Evolutionary conservation across 768 basidiomycete species (phyloP).

Genomic region (Candolleomyces aberdarensis): DNA sequence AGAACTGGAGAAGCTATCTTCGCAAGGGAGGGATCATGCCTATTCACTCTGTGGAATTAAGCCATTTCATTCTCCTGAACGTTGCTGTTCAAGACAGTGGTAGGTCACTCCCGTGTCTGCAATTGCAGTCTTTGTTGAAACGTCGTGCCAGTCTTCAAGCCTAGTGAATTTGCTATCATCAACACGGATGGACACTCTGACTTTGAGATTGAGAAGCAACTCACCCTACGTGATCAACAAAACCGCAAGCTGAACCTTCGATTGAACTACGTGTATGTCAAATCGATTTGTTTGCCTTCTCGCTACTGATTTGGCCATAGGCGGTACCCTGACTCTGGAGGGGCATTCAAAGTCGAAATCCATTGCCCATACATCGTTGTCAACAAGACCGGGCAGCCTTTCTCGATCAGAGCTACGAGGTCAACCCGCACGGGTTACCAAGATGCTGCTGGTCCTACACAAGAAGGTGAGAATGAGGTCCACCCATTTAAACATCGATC

Average conservation of each 20-base stretch:
- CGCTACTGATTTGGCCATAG: conserved; percentile 28
- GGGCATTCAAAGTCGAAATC: conserved; percentile 94
- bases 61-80: conserved; percentile 86
- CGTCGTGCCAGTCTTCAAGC: conserved; percentile 66
- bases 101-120: conserved; percentile 21
- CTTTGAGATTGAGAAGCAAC: conserved; percentile 72
- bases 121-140: background rate
- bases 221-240: conserved; percentile 69
- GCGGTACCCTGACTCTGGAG: conserved; percentile 85
- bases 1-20: conserved; percentile 93
- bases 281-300: background rate
- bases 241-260: conserved; percentile 77
- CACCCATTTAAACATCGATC: background rate
- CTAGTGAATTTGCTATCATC: conserved; percentile 97
- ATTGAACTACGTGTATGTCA: conserved; percentile 85
- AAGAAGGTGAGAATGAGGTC: conserved; percentile 43
- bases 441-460: conserved; percentile 82
- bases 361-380: conserved; percentile 87
- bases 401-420: conserved; percentile 63
- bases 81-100: conserved; percentile 90
- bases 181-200: conserved; percentile 91
- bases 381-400: conserved; percentile 91
- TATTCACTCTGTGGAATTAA: conserved; percentile 90
- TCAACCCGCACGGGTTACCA: conserved; percentile 61
- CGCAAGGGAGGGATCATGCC: conserved; percentile 94